Percentiles rank a stretch among this genome's conserved stretches.
Conservation (phyloP, 257 asterid species). For the Salvia hispanica region DNA sequence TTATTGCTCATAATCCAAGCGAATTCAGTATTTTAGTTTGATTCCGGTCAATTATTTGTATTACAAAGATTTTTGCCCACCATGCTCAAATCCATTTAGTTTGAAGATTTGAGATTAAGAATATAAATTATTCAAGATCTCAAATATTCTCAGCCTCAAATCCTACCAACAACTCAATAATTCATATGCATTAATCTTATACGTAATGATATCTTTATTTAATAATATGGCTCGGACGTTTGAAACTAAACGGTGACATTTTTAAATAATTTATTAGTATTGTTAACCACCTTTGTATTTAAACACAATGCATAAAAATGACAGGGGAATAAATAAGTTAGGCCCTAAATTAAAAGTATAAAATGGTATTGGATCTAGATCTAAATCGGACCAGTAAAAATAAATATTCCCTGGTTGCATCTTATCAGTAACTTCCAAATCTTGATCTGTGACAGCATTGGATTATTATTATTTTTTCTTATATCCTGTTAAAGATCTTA, state of each 20-base stretch:
- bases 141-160: neutral
- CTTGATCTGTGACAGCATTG: slow-evolving; percentile 37
- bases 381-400: slow-evolving; percentile 38
- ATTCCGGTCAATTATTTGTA: too few relatives aligned
- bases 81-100: neutral
- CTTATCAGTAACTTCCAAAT: slow-evolving; percentile 31
- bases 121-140: neutral
- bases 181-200: neutral
- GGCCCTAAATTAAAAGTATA: slow-evolving; percentile 25
- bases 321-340: slow-evolving; percentile 19
- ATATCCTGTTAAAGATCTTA: neutral
- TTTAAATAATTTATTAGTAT: neutral
- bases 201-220: neutral
- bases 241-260: neutral
- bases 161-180: slow-evolving; percentile 23
- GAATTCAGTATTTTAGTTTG: too few relatives aligned
- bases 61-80: too few relatives aligned
- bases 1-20: too few relatives aligned
- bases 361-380: slow-evolving; percentile 54
- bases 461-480: slow-evolving; percentile 23
- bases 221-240: neutral
- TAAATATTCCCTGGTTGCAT: slow-evolving; percentile 24
- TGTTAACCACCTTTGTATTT: slow-evolving; percentile 8
- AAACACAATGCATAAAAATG: neutral
- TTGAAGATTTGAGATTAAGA: too few relatives aligned